These are phyloP conservation scores for Fusarium odoratissimum DNA, from an alignment of 2,329 filamentous ascomycete genomes.

Conservation along the genomic window DNA sequence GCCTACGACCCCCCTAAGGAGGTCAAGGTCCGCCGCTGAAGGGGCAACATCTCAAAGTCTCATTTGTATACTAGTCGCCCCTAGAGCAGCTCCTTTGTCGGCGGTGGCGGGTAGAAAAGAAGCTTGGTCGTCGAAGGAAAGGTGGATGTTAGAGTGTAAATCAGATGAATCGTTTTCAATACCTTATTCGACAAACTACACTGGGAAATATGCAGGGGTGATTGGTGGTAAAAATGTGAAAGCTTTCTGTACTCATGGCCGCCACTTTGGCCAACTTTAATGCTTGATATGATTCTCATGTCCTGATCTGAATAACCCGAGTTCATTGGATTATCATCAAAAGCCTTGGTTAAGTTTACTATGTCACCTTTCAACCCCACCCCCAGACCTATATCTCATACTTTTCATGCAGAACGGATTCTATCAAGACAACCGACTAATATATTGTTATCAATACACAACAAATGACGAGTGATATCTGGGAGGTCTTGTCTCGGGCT, in stretches of 20 bases:
- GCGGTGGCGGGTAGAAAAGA: slow-evolving; percentile 56
- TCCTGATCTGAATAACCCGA: neutral
- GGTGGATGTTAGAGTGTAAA: slow-evolving; percentile 61
- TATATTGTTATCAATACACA: neutral
- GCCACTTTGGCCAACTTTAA: too few species aligned
- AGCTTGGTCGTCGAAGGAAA: slow-evolving; percentile 47
- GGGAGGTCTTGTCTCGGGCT: neutral
- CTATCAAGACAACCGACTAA: neutral
- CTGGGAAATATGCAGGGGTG: slow-evolving; percentile 6
- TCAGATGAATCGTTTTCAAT: slow-evolving; percentile 60
- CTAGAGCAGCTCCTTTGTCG: slow-evolving; percentile 58
- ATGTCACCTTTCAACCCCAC: neutral
- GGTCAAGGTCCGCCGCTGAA: slow-evolving; percentile 62
- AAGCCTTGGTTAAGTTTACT: neutral
- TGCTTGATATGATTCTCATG: neutral
- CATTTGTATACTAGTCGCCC: slow-evolving; percentile 58
- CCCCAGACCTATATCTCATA: neutral
- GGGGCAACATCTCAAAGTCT: slow-evolving; percentile 43
- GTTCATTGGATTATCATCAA: neutral
- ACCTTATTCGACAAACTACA: slow-evolving; percentile 44
- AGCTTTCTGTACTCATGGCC: neutral
- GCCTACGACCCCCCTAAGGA: slow-evolving; percentile 82
- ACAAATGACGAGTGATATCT: neutral
- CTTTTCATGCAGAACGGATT: neutral
- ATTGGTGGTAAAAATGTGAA: slow-evolving; percentile 7